Base-by-base conservation (phyloP, 2,329 filamentous ascomycete species). In the Pestalotiopsis sp. region DNA sequence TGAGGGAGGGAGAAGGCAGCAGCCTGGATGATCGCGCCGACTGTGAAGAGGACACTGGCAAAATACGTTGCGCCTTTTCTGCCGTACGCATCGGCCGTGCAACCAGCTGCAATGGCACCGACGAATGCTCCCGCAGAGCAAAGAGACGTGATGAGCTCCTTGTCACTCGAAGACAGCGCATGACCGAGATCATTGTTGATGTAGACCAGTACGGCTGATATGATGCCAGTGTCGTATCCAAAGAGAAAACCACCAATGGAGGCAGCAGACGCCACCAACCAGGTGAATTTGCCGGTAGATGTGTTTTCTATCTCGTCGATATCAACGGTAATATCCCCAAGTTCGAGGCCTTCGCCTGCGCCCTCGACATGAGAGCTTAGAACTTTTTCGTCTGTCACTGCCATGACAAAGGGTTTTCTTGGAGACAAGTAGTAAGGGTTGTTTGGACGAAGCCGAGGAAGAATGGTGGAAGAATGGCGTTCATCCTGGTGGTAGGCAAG, bases 51-150 rank as follows among this genome's bases (percentile, higher is more conserved):
- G 2, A 79, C 69, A 64, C 80, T 82, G 3, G 79, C 81, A 3
- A 79, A 69, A 70, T 81, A 83, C 69, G 84, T 82, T 4, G 76
- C 76, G 38, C 72, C 73, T 72, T 82, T 82, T 59, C 81, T 77
- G 20, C 81, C 81, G 58, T 77, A 81, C 67, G 76, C 69, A 68
- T 83, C 81, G 5, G 81, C 80, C 0, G 75, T 78, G 14, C 74
- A 71, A 31, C 79, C 79, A 20, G 78, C 79, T 64, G 78, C 73
- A 25, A 82, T 77, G 68, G 82, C 80, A 11, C 82, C 83, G 13
- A 85, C 72, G 61, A 86, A 81, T 2, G 83, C 82, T 45, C 82
- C 85, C 36, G 81, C 85, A 9, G 45, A 52, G 45, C 45, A 23
- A n/a, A 52, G 45, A 17, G 45, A 52, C 6, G 45, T 52, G 17